phyloP scores from a whole-genome alignment of 345 rosid genomes.

The Angophora floribunda region DNA sequence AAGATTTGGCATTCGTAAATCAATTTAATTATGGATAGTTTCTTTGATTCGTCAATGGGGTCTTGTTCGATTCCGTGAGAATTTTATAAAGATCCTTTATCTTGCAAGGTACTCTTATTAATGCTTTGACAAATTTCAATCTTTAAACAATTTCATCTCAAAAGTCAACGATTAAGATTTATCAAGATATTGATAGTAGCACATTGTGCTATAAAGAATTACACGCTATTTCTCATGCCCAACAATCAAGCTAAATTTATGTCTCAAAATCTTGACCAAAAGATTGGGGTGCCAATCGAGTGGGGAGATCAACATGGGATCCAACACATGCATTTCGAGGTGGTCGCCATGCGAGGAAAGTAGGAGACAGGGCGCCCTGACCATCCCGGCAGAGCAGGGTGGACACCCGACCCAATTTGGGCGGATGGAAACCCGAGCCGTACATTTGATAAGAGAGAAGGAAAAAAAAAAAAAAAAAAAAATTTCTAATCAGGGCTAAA shows the following conservation, averaged over 20 bases:
- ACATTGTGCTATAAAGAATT: fast-evolving
- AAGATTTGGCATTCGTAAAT: not conserved
- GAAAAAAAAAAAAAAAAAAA: not conserved
- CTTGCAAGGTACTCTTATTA: no score
- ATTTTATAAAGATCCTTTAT: not conserved
- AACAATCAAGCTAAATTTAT: not conserved
- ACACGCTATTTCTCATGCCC: fast-evolving
- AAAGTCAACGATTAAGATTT: not conserved
- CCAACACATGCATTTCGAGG: not conserved
- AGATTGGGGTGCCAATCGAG: not conserved
- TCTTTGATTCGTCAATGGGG: not conserved
- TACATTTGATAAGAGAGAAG: not conserved
- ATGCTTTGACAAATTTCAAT: not conserved
- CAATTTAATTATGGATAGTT: not conserved
- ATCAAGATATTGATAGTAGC: fast-evolving
- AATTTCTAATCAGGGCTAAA: not conserved
- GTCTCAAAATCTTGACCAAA: not conserved
- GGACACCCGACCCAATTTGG: not conserved
- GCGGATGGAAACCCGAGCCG: no score
- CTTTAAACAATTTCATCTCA: not conserved
- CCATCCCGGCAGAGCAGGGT: fast-evolving
- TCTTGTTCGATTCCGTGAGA: not conserved
- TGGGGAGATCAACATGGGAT: not conserved
- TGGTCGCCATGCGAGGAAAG: not conserved
- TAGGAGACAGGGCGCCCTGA: not conserved